Percentiles rank a stretch among this genome's conserved stretches.
phyloP scores from a whole-genome alignment of 2,329 filamentous ascomycete genomes.

The Cladobotryum protrusum region DNA sequence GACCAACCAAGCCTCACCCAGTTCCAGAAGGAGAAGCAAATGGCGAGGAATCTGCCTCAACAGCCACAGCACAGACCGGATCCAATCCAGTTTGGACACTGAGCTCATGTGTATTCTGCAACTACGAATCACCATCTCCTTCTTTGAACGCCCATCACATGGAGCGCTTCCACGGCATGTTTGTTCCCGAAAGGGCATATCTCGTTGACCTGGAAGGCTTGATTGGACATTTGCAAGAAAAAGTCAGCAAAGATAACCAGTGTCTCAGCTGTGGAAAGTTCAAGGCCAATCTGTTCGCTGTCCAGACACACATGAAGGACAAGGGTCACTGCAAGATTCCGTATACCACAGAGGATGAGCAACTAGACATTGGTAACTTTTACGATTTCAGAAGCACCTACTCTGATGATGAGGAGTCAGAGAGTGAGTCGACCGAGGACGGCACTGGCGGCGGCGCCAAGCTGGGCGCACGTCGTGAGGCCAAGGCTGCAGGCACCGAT shows the following conservation, averaged over 20 bases:
- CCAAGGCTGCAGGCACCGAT: conserved; percentile 45
- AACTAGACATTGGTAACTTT: conserved; percentile 90
- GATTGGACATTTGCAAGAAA: conserved; percentile 69
- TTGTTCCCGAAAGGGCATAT: conserved; percentile 84
- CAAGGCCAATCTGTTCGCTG: conserved; percentile 69
- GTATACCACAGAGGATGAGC: conserved; percentile 80
- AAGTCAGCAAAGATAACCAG: conserved; percentile 72
- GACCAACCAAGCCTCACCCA: conserved; percentile 46
- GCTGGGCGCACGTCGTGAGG: conserved; percentile 54
- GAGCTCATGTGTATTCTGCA: conserved; percentile 80
- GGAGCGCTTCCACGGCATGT: conserved; percentile 90
- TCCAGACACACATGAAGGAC: conserved; percentile 96
- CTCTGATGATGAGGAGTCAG: conserved; percentile 61
- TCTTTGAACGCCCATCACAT: conserved; percentile 81
- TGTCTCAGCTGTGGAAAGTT: conserved; percentile 85
- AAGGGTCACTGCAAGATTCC: conserved; percentile 96
- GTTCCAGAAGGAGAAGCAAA: conserved; percentile 28
- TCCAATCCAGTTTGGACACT: conserved; percentile 37
- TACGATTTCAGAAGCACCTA: conserved; percentile 98
- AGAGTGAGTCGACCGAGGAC: conserved; percentile 36
- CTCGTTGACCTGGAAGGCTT: conserved; percentile 78
- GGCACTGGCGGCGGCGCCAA: conserved; percentile 54
- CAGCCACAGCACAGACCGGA: conserved; percentile 30
- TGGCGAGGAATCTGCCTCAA: conserved; percentile 38
- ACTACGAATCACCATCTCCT: conserved; percentile 69